Conservation (phyloP, 2,329 filamentous ascomycete species). For the Alternaria ventricosa region DNA sequence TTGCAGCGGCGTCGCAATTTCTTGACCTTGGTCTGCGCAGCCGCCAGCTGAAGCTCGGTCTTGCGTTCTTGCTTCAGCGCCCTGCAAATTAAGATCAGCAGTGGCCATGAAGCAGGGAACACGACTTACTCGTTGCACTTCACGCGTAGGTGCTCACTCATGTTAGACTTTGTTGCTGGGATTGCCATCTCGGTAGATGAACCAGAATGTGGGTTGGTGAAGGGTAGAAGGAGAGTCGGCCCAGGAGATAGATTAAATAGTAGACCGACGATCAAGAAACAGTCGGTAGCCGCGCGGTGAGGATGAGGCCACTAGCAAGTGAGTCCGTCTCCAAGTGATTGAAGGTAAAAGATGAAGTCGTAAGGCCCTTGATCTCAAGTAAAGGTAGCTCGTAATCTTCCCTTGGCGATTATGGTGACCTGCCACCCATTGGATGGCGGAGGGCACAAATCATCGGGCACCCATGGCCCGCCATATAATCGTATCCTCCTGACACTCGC, state of each 20-base stretch:
- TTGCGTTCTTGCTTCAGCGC: neutral
- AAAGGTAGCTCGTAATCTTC: neutral
- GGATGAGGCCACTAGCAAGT: neutral
- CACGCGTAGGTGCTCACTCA: neutral
- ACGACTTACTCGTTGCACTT: neutral
- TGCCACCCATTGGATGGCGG: neutral
- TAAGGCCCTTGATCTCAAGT: neutral
- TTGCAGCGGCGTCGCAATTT: neutral
- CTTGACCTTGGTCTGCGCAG: neutral
- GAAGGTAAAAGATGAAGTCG: neutral
- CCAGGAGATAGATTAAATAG: neutral
- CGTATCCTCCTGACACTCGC: neutral
- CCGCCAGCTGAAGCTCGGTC: neutral
- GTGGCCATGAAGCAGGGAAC: too few species aligned
- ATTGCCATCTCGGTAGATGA: neutral
- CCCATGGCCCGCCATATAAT: neutral
- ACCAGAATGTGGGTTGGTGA: too few species aligned
- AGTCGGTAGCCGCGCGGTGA: neutral
- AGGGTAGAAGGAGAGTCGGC: neutral
- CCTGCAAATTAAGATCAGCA: neutral
- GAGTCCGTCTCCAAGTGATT: neutral
- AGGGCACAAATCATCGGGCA: neutral
- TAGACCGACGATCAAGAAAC: neutral
- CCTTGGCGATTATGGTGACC: neutral
- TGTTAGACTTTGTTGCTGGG: fast-evolving